A percentile compares a stretch with the other conserved stretches of the same genome.
phyloP scores from a whole-genome alignment of 73 alveolate species.

The Paramecium biaurelia region DNA sequence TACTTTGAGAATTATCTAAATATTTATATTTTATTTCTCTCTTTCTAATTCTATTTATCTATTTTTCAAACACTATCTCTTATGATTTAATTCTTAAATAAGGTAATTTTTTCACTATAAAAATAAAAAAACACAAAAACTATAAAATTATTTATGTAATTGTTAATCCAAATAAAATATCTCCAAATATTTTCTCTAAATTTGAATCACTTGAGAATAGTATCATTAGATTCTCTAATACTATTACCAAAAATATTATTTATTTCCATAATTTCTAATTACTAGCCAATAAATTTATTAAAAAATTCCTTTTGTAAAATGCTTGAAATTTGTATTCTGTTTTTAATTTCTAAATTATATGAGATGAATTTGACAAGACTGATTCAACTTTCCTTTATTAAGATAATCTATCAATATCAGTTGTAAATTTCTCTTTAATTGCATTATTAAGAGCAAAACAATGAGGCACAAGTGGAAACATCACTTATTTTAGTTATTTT shows the following conservation, averaged over 20 bases:
- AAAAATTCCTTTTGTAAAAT: background rate
- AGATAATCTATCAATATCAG: background rate
- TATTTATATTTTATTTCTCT: constrained; percentile 47
- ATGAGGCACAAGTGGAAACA: constrained; percentile 46
- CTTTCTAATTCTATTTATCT: background rate
- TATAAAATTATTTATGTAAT: background rate
- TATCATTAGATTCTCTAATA: background rate
- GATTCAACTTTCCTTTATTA: constrained; percentile 22
- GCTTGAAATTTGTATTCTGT: background rate
- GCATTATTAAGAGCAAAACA: background rate
- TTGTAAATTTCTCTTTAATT: constrained; percentile 23
- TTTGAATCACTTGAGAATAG: constrained; percentile 8
- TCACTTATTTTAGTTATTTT: background rate
- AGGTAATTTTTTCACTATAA: constrained; percentile 25
- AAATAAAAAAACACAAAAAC: constrained; percentile 1
- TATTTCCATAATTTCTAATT: constrained; percentile 43
- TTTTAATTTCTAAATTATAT: background rate
- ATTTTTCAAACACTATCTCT: background rate
- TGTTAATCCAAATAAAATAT: background rate
- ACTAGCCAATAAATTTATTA: background rate
- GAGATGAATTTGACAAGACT: background rate
- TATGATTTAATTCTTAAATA: background rate
- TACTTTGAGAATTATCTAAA: background rate
- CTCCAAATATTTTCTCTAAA: background rate
- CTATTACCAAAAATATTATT: constrained; percentile 7